Conservation (phyloP, 331 rosid genomes). For the Saraca asoca region DNA sequence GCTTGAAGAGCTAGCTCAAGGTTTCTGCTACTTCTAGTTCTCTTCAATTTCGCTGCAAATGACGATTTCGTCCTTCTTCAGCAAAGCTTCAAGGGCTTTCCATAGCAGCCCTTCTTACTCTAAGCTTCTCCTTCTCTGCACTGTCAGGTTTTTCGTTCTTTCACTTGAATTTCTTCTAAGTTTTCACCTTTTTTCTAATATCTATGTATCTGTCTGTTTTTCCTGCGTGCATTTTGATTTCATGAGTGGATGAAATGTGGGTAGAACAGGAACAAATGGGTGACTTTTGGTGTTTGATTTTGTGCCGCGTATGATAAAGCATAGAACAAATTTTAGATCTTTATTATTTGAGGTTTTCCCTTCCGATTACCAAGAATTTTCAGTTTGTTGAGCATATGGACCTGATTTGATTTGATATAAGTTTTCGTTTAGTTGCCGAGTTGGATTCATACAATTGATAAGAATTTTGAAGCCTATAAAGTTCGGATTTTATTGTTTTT, state of each 20-base stretch:
- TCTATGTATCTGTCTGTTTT: background rate
- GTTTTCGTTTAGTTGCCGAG: too few species aligned
- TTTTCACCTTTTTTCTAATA: background rate
- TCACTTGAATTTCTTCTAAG: background rate
- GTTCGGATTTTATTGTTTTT: too few species aligned
- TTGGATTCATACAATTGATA: too few species aligned
- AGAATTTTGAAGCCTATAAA: too few species aligned
- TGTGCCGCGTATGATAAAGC: background rate
- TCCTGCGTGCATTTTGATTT: background rate
- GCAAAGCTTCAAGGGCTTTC: slow-evolving; percentile 55
- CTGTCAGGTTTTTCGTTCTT: slow-evolving; percentile 62
- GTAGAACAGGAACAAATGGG: background rate
- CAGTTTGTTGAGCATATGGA: too few species aligned
- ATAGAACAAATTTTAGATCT: too few species aligned
- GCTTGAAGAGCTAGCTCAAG: too few species aligned
- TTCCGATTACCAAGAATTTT: too few species aligned
- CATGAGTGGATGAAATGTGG: background rate
- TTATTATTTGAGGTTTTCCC: too few species aligned
- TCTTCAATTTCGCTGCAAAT: slow-evolving; percentile 26
- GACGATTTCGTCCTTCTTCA: slow-evolving; percentile 63
- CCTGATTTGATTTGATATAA: too few species aligned
- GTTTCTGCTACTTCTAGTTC: too few species aligned
- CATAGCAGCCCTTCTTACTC: slow-evolving; percentile 46
- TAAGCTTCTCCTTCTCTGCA: slow-evolving; percentile 62
- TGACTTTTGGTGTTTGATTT: background rate